Evolutionary conservation across 805 yeast species (phyloP).

Genomic region (Metschnikowia reukaufii): DNA sequence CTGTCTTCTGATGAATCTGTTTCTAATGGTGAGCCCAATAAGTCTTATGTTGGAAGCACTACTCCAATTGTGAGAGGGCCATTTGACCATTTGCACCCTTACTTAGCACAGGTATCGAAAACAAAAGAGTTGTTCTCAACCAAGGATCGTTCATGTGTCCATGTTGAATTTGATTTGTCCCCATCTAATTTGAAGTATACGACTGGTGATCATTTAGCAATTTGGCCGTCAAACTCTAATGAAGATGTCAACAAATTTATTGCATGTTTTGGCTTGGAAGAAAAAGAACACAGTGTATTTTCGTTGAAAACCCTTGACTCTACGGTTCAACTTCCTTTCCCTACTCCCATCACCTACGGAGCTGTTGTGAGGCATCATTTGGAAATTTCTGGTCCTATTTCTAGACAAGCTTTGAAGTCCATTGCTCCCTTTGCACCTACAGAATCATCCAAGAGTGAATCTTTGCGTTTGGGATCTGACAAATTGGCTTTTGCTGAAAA

Average conservation of each 20-base stretch:
- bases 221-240: conserved; percentile 89
- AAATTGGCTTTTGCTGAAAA: conserved; percentile 66
- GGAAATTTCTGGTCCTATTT: conserved; percentile 90
- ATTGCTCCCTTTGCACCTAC: conserved; percentile 82
- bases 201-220: conserved; percentile 94
- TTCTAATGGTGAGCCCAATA: conserved; percentile 79
- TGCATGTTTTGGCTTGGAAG: conserved; percentile 57
- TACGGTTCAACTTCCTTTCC: conserved; percentile 63
- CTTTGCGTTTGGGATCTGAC: conserved; percentile 59
- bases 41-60: conserved; percentile 34
- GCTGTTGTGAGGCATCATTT: conserved; percentile 81
- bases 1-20: conserved; percentile 32
- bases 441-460: conserved; percentile 50
- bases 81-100: conserved; percentile 79
- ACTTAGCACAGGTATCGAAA: conserved; percentile 61
- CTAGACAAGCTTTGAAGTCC: conserved; percentile 78
- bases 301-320: conserved; percentile 68
- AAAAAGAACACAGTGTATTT: conserved; percentile 55
- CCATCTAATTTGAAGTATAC: conserved; percentile 75
- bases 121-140: conserved; percentile 72
- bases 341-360: conserved; percentile 84
- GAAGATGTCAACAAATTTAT: conserved; percentile 71
- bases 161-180: conserved; percentile 82
- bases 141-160: conserved; percentile 74
- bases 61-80: conserved; percentile 60